Conservation (phyloP, 2,329 filamentous ascomycete species). For the Zymoseptoria tritici region DNA sequence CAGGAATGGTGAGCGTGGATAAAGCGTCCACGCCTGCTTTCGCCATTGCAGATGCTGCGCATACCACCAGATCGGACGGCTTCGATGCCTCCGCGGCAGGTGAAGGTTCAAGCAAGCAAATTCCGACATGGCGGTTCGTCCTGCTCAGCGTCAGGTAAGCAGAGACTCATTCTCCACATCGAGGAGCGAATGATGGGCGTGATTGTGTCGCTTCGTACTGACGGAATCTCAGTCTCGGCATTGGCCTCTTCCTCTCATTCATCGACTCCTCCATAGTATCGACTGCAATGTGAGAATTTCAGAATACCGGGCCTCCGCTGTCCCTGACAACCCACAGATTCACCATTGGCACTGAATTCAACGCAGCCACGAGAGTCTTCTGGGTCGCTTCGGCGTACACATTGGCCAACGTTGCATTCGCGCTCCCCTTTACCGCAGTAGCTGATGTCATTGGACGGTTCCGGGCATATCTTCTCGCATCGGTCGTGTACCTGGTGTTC, state of each 20-base stretch:
- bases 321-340: constrained; percentile 32
- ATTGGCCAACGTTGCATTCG: constrained; percentile 50
- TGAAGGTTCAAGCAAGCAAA: not conserved
- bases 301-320: not conserved
- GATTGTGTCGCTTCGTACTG: not conserved
- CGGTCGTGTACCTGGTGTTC: constrained; percentile 49
- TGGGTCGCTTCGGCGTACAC: constrained; percentile 52
- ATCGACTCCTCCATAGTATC: constrained; percentile 53
- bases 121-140: not conserved
- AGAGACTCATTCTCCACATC: not conserved
- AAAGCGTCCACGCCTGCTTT: too few species aligned
- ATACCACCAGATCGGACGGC: too few species aligned
- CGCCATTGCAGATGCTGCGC: too few species aligned
- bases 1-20: too few species aligned
- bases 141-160: not conserved
- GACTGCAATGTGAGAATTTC: constrained; percentile 36
- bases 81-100: not conserved
- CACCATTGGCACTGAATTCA: constrained; percentile 48
- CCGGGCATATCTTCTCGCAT: constrained; percentile 45
- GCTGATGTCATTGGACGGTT: constrained; percentile 50
- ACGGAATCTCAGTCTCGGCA: constrained; percentile 36
- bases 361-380: constrained; percentile 45
- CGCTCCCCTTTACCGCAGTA: constrained; percentile 48
- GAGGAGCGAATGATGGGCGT: not conserved
- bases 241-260: constrained; percentile 50